Conservation (phyloP, 805 yeast genomes). For the Priceomyces haplophilus region DNA sequence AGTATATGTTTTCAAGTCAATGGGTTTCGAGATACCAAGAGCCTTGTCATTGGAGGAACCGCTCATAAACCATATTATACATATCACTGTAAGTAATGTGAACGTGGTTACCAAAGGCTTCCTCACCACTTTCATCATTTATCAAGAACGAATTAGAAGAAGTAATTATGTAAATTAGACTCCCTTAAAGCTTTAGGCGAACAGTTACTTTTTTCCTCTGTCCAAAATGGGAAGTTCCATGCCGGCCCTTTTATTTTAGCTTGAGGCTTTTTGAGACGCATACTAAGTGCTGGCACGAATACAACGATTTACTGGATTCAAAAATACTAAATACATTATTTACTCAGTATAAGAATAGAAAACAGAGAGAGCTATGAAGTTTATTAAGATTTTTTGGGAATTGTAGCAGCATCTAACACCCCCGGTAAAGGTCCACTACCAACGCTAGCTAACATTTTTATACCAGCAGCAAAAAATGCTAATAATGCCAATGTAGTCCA, state of each 20-base stretch:
- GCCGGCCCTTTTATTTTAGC: too few species aligned
- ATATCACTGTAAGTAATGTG: constrained; percentile 20
- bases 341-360: neutral
- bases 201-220: too few species aligned
- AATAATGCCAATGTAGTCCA: constrained; percentile 58
- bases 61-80: constrained; percentile 27
- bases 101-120: constrained; percentile 28
- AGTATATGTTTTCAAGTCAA: constrained; percentile 5
- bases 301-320: too few species aligned
- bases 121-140: constrained; percentile 20
- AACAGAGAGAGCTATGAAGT: neutral
- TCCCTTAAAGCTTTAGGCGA: too few species aligned
- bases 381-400: constrained; percentile 30
- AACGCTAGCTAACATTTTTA: constrained; percentile 49
- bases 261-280: too few species aligned
- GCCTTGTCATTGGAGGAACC: constrained; percentile 15
- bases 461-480: constrained; percentile 47
- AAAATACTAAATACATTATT: neutral
- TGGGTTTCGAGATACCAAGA: constrained; percentile 22
- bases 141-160: too few species aligned
- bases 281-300: too few species aligned
- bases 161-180: too few species aligned
- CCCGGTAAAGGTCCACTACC: constrained; percentile 69
- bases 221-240: too few species aligned
- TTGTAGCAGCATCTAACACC: constrained; percentile 58